These are phyloP conservation scores for Phytophthora tubulina DNA, from an alignment of 352 stramenopile species.

Conservation along the genomic window DNA sequence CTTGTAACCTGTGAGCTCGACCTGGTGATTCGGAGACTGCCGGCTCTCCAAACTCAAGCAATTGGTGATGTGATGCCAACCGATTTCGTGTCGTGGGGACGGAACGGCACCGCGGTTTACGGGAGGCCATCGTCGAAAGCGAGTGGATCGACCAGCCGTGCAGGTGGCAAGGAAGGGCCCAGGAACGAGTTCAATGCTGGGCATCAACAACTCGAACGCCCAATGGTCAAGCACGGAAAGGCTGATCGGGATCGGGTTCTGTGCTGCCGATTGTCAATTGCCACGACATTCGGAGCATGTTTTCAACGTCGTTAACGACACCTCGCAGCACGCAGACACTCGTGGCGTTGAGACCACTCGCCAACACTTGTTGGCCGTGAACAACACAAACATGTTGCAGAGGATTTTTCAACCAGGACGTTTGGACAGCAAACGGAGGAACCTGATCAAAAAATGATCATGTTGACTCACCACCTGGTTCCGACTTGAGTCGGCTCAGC, in stretches of 20 bases:
- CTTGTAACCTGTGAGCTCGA: constrained; percentile 1
- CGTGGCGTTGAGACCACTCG: constrained; percentile 5
- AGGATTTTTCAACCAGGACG: constrained; percentile 4
- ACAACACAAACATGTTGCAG: neutral
- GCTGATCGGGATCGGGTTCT: constrained; percentile 21
- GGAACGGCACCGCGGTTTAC: constrained; percentile 30
- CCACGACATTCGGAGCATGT: constrained; percentile 10
- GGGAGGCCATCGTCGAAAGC: neutral
- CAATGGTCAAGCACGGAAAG: constrained; percentile 17
- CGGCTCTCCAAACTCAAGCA: neutral
- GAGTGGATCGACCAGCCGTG: constrained; percentile 3
- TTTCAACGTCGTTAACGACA: constrained; percentile 13
- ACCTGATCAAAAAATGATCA: constrained; percentile 6
- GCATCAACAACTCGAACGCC: constrained; percentile 8
- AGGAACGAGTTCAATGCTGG: constrained; percentile 27
- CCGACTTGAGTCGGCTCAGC: constrained; percentile 24
- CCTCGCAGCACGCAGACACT: neutral
- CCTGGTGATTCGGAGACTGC: constrained; percentile 32
- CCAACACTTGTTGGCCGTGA: constrained; percentile 10
- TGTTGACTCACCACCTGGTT: constrained; percentile 32
- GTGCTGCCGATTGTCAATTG: constrained; percentile 26
- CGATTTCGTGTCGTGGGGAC: constrained; percentile 23
- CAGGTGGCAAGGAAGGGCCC: constrained; percentile 29
- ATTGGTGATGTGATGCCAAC: constrained; percentile 15
- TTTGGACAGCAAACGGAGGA: neutral